Evolutionary conservation across 345 rosid genomes (phyloP), one percentile per base, ranked within the genome.

Genomic region (Eucalyptus sp.): DNA sequence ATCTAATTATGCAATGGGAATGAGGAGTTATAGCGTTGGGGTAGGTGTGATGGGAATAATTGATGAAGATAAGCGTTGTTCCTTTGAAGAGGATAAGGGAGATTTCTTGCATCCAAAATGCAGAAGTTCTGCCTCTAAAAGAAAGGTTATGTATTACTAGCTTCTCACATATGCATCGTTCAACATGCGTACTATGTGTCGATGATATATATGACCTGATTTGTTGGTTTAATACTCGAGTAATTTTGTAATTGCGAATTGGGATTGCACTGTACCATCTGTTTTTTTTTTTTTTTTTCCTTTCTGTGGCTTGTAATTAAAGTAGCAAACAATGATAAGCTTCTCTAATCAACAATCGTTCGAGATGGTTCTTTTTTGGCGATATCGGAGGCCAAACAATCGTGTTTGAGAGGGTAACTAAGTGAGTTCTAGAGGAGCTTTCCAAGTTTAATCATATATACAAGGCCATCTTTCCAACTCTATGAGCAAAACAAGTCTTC

Each of bases 11-110:
- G 81, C 46, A 71, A 37, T 71, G 27, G 81, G 87, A 24, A 51
- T 4, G 37, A 87, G 84, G 88, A 87, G 84, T 43, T 29, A 13
- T 16, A 87, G 84, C 49, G 41, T 87, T 64, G 88, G 24, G 52
- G 27, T 62, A 12, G 50, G 88, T 18, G 14, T 71, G 81, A 91
- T 94, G 20, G 94, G 95, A 37, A 92, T 90, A 64, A 93, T 93
- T 79, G 94, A 94, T 8, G 94, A 93, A 86, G 93, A 92, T 37
- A 56, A 86, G 88, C 5, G 46, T 8, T 89, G 94, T 86, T 94
- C 95, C 88, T 93, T 93, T 31, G 90, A 90, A 89, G 94, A 91
- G 80, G 83, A 71, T 18, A 71, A 71, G 46, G 83, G 46, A 10
- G 46, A 37, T 37, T 37, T 71, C 25, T 71, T 20, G 27, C 24